phyloP scores from a whole-genome alignment of 2,329 filamentous ascomycete genomes.

The Alternaria metachromatica region DNA sequence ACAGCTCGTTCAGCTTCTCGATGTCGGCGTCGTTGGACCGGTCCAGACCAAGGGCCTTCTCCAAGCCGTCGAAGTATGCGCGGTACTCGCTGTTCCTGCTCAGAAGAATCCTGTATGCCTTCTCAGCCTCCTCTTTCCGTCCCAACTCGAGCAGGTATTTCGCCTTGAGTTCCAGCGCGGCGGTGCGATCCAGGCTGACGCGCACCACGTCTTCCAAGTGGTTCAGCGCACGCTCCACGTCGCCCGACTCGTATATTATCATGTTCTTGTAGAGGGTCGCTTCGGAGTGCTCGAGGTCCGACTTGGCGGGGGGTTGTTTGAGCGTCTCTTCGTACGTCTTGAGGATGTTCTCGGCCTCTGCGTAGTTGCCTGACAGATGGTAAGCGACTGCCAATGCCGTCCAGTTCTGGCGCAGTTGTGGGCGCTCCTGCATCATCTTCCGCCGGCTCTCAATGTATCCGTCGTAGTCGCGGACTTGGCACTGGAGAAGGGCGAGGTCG shows the following conservation, averaged over 20 bases:
- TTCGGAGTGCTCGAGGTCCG: slow-evolving; percentile 92
- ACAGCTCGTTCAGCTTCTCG: slow-evolving; percentile 77
- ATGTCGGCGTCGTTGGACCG: slow-evolving; percentile 67
- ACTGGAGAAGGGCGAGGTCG: slow-evolving; percentile 89
- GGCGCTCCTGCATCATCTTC: slow-evolving; percentile 84
- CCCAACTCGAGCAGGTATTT: slow-evolving; percentile 82
- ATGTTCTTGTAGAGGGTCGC: slow-evolving; percentile 93
- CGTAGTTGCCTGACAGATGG: slow-evolving; percentile 84
- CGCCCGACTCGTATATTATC: slow-evolving; percentile 88
- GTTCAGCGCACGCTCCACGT: slow-evolving; percentile 81
- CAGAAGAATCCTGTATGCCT: slow-evolving; percentile 80
- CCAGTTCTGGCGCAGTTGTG: slow-evolving; percentile 89
- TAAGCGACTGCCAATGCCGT: slow-evolving; percentile 94
- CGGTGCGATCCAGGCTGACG: slow-evolving; percentile 80
- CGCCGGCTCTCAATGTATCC: slow-evolving; percentile 91
- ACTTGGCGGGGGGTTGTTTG: slow-evolving; percentile 76
- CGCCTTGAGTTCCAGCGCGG: slow-evolving; percentile 84
- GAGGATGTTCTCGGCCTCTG: slow-evolving; percentile 87
- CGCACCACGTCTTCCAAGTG: slow-evolving; percentile 82
- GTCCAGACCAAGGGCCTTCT: slow-evolving; percentile 70
- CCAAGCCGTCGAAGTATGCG: slow-evolving; percentile 81
- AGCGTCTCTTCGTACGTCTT: slow-evolving; percentile 93
- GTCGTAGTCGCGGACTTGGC: slow-evolving; percentile 94
- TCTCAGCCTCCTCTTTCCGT: slow-evolving; percentile 78
- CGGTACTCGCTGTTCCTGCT: slow-evolving; percentile 89